Base-by-base conservation (phyloP, 805 yeast genomes). In the Saccharomycopsis schoenii region DNA sequence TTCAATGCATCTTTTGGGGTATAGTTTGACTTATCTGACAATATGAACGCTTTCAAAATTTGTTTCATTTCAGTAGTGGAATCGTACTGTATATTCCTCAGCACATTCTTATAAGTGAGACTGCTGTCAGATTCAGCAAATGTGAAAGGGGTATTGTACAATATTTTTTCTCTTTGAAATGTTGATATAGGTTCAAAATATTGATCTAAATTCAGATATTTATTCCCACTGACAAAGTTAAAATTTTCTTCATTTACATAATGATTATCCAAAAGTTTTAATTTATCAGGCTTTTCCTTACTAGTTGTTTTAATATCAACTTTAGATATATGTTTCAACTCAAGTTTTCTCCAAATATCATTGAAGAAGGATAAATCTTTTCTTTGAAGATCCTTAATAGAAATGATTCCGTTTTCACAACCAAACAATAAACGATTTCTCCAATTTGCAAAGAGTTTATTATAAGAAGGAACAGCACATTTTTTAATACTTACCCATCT, bases 401-500 rank as follows among this genome's bases (percentile, higher is more conserved):
- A 72, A 1, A 87, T 77, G 4, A 69, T 68, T 0, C 83, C 90
- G 12, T 79, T 80, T 52, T 79, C 80, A 24, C 89, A 83, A 0
- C 84, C 85, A 47, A 74, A 72, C 41, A 84, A 66, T 25, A 91
- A 78, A 21, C 88, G 77, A 21, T 76, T 76, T 67, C 88, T 93
- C 85, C 94, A 92, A 12, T 78, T 77, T 55, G 77, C 76, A 47
- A 47, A 47, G 21, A 47, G 52, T 47, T 47, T 47, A 24, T 24
- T 47, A 15, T 47, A 47, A 11, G 52, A 47, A 56, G 77, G 73
- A 19, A 52, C 19, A 0, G 82, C 78, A 47, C 41, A 79, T 77
- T 66, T 76, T 52, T 89, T 77, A 9, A 88, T 77, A 19, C 81
- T 76, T 1, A 86, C 82, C 97, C 97, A 92, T 62, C 81, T 84